Conservation (phyloP, 495 filamentous ascomycete genomes). For the Trichocladium uniseriatum region DNA sequence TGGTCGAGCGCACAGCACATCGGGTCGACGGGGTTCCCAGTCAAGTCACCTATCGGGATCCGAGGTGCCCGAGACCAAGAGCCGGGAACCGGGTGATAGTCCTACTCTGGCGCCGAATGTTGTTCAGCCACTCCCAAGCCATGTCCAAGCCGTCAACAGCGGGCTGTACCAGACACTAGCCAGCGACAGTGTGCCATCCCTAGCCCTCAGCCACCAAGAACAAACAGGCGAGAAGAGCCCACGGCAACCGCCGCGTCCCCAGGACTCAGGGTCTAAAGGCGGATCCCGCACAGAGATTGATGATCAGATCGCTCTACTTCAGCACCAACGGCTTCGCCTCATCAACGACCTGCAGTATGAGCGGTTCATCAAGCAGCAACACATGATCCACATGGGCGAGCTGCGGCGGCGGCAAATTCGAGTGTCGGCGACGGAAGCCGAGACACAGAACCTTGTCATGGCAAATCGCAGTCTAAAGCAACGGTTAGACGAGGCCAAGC, state of each 20-base stretch:
- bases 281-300: slow-evolving; percentile 7
- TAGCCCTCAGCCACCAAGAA: slow-evolving; percentile 36
- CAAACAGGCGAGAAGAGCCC: slow-evolving; percentile 24
- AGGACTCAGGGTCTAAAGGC: slow-evolving; percentile 3
- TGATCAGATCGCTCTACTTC: slow-evolving; percentile 47
- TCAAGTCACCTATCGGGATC: slow-evolving; percentile 32
- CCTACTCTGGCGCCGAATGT: slow-evolving; percentile 46
- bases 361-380: slow-evolving; percentile 64
- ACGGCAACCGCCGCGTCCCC: slow-evolving; percentile 14
- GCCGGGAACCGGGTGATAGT: slow-evolving; percentile 33
- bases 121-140: slow-evolving; percentile 33
- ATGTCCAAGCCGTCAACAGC: slow-evolving; percentile 41
- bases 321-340: slow-evolving; percentile 56
- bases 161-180: slow-evolving; percentile 42
- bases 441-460: slow-evolving; percentile 66
- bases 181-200: slow-evolving; percentile 43
- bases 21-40: slow-evolving; percentile 29
- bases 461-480: slow-evolving; percentile 59
- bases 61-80: slow-evolving; percentile 33
- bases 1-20: slow-evolving; percentile 19
- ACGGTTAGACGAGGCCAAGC: slow-evolving; percentile 58
- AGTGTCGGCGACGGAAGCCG: slow-evolving; percentile 61
- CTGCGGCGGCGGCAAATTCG: slow-evolving; percentile 57
- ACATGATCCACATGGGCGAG: slow-evolving; percentile 64
- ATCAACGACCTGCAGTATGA: slow-evolving; percentile 71